phyloP scores from a whole-genome alignment of 2,329 filamentous ascomycete genomes.

The Venturia nashicola region DNA sequence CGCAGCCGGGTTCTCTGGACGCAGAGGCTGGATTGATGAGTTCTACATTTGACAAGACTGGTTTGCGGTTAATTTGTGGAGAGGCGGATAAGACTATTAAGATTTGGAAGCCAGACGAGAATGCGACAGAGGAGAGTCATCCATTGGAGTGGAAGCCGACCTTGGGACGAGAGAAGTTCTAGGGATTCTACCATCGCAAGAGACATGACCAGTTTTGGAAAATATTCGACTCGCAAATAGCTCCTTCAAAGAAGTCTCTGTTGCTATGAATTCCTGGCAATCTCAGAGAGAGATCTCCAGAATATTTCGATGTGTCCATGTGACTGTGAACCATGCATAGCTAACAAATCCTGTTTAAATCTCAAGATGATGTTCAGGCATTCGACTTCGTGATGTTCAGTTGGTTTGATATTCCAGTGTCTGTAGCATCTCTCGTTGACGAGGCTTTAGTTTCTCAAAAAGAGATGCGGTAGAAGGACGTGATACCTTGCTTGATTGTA shows the following conservation, averaged over 20 bases:
- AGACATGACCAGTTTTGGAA: too few relatives aligned
- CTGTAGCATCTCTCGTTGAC: too few relatives aligned
- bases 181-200: neutral
- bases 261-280: neutral
- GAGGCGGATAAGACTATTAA: slow-evolving; percentile 98
- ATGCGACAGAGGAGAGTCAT: slow-evolving; percentile 81
- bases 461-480: too few relatives aligned
- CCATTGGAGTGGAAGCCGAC: slow-evolving; percentile 87
- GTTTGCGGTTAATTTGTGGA: slow-evolving; percentile 78
- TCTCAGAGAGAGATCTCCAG: neutral
- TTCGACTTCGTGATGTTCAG: too few relatives aligned
- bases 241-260: too few relatives aligned
- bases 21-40: slow-evolving; percentile 93
- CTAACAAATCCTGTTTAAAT: neutral
- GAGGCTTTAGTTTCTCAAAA: too few relatives aligned
- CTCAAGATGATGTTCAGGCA: neutral
- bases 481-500: too few relatives aligned
- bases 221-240: too few relatives aligned
- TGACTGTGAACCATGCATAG: neutral
- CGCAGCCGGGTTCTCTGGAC: slow-evolving; percentile 86
- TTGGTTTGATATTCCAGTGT: too few relatives aligned
- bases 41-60: slow-evolving; percentile 82
- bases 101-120: slow-evolving; percentile 90
- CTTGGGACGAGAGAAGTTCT: slow-evolving; percentile 61
- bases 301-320: neutral